These are phyloP conservation scores for Uromyces viciae-fabae DNA, from an alignment of 1,284 basidiomycete genomes.

Conservation along the genomic window DNA sequence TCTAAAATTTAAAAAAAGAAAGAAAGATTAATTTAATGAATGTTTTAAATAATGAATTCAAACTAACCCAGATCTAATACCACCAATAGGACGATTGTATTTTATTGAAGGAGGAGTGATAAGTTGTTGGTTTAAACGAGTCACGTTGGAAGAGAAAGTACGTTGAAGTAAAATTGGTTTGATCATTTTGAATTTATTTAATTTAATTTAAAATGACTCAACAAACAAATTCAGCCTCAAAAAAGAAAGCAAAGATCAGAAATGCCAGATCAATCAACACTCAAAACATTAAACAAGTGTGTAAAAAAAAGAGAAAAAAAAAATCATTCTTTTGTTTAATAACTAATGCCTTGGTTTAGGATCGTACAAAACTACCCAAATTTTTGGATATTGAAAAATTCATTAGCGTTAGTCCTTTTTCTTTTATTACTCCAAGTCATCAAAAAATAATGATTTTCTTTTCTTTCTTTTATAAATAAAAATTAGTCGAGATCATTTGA, in stretches of 20 bases:
- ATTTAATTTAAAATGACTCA: background rate
- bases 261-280: conserved; percentile 26
- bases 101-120: conserved; percentile 20
- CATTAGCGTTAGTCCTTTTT: conserved; percentile 63
- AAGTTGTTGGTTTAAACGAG: background rate
- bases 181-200: no score
- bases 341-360: background rate
- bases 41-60: background rate
- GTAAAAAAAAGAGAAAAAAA: background rate
- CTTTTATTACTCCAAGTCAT: background rate
- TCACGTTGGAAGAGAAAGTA: conserved; percentile 5
- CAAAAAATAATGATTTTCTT: background rate
- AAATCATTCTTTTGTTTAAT: background rate
- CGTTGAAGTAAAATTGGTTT: no score
- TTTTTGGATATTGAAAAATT: conserved; percentile 81
- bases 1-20: background rate
- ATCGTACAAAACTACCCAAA: conserved; percentile 61
- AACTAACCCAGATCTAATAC: conserved; percentile 30
- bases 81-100: conserved; percentile 38
- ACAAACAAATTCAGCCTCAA: conserved; percentile 4
- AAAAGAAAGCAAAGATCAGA: conserved; percentile 27
- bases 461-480: conserved; percentile 30
- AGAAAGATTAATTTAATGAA: background rate
- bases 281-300: background rate
- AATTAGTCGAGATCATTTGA: conserved; percentile 78